Evolutionary conservation across 139 green algal genomes (phyloP).

Genomic region (Marvania coccoides): DNA sequence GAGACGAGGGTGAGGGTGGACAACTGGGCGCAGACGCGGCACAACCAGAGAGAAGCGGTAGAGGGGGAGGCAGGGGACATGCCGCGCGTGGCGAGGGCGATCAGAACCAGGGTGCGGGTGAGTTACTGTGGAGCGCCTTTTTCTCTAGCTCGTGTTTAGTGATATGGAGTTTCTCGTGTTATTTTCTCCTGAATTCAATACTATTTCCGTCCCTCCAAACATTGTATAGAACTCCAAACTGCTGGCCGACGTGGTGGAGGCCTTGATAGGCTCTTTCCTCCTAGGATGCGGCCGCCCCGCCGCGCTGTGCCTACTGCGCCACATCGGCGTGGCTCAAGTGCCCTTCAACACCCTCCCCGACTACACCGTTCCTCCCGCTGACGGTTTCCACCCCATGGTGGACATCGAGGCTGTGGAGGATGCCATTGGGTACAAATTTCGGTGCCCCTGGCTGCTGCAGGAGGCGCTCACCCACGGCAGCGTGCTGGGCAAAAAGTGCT

Average conservation of each 20-base stretch:
- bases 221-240: slow-evolving; percentile 32
- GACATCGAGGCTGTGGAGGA: slow-evolving; percentile 5
- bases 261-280: slow-evolving; percentile 32
- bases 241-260: slow-evolving; percentile 44
- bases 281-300: slow-evolving; percentile 7
- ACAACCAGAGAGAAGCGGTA: not conserved
- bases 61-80: not conserved
- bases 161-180: not conserved
- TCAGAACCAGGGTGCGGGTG: too few relatives aligned
- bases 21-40: not conserved
- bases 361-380: not conserved
- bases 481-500: slow-evolving; percentile 25
- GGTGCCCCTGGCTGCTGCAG: slow-evolving; percentile 7
- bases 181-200: slow-evolving; percentile 1
- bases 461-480: slow-evolving; percentile 43
- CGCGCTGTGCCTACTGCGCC: not conserved
- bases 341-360: not conserved
- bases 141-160: not conserved
- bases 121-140: too few relatives aligned
- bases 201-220: not conserved
- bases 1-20: not conserved
- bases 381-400: slow-evolving; percentile 1
- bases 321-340: not conserved
- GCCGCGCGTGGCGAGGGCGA: not conserved
- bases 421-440: slow-evolving; percentile 25